phyloP scores from a whole-genome alignment of 305 asterid species.

The Rubia tinctorum region DNA sequence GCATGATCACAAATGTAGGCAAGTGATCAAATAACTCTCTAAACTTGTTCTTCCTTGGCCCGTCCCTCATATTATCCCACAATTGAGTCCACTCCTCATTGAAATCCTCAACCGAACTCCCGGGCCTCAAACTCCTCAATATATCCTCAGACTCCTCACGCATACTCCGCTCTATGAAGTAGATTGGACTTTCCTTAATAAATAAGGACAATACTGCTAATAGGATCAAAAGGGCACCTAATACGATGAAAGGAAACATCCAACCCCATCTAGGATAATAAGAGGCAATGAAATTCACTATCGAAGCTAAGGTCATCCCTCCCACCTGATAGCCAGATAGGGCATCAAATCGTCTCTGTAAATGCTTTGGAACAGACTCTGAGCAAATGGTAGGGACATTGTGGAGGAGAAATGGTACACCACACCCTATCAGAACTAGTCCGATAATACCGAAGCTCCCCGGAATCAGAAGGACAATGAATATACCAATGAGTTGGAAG shows the following conservation, averaged over 20 bases:
- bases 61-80: background rate
- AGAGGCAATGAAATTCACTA: background rate
- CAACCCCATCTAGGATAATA: background rate
- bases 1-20: background rate
- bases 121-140: background rate
- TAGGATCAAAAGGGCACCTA: background rate
- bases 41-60: background rate
- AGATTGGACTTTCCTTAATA: background rate
- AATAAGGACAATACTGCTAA: background rate
- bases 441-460: background rate
- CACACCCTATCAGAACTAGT: background rate
- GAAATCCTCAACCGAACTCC: background rate
- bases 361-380: background rate
- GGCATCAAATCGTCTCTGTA: background rate
- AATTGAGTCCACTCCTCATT: background rate
- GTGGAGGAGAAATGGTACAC: background rate
- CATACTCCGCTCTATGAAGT: background rate
- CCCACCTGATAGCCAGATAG: background rate
- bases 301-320: background rate
- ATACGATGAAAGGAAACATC: background rate
- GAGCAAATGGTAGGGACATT: background rate
- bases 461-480: background rate
- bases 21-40: background rate
- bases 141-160: background rate
- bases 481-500: background rate